These are phyloP conservation scores for Coemansia nantahalensis DNA, from an alignment of 192 early-diverging fungal genomes.

Conservation along the genomic window DNA sequence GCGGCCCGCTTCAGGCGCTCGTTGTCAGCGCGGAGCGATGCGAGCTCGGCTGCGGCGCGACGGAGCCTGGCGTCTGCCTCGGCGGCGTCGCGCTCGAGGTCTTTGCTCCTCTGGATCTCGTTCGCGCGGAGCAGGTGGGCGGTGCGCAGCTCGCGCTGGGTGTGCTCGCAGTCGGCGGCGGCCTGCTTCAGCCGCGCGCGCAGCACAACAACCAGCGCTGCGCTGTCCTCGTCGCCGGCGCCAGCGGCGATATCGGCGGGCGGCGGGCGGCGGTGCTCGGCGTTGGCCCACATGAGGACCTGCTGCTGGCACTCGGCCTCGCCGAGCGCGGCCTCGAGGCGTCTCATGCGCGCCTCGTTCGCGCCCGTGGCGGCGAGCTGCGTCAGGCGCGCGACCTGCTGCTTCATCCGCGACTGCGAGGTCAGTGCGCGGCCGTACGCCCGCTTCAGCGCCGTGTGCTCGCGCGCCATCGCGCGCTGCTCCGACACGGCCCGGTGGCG, in stretches of 20 bases:
- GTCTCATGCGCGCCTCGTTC: constrained; percentile 38
- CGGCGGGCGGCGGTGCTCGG: constrained; percentile 23
- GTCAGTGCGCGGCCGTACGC: constrained; percentile 27
- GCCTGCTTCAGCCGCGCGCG: constrained; percentile 30
- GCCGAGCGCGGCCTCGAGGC: constrained; percentile 46
- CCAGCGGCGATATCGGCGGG: neutral
- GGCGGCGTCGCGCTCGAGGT: constrained; percentile 40
- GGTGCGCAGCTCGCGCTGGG: constrained; percentile 43
- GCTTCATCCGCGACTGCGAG: constrained; percentile 45
- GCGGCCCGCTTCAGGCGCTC: constrained; percentile 17
- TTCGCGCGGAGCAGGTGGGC: constrained; percentile 39
- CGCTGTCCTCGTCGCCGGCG: constrained; percentile 8
- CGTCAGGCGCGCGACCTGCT: constrained; percentile 45
- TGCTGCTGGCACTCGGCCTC: constrained; percentile 49
- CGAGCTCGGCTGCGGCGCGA: constrained; percentile 20
- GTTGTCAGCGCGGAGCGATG: constrained; percentile 19
- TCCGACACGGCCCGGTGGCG: constrained; percentile 28
- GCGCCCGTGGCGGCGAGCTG: constrained; percentile 43
- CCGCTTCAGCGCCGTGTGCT: constrained; percentile 34
- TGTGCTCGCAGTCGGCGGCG: constrained; percentile 29
- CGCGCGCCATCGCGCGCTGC: constrained; percentile 29
- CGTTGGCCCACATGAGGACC: constrained; percentile 40
- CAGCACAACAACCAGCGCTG: constrained; percentile 24
- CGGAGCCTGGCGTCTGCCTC: constrained; percentile 28
- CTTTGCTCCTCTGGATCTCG: constrained; percentile 35